Base-by-base conservation (phyloP, 208 protist genomes). In the Acanthamoeba healyi region DNA sequence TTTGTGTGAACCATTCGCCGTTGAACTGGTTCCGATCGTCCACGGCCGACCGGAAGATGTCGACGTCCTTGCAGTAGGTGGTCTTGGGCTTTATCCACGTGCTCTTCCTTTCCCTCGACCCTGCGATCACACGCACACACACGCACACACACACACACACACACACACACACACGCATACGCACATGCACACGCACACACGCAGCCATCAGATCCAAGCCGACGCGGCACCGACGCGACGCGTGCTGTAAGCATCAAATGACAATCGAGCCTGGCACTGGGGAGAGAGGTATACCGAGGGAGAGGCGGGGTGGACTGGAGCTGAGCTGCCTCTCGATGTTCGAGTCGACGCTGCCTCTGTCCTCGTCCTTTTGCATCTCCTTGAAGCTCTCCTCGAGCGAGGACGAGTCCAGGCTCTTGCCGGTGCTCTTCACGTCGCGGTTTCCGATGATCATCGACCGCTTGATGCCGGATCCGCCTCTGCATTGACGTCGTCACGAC, bases 11-110 rank as follows among this genome's bases (percentile, higher is more conserved):
- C 61, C 61, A 67, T 22, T 67, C 61, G 61, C 61, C 61, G 29
- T 67, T 67, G 61, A 67, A 67, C 17, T 67, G 61, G 29, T 67
- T 67, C 61, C 17, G 61, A 36, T 67, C 61, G 61, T 67, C 61
- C 61, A 67, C 61, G 22, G 61, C 61, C 29, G 61, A 67, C 61
- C 22, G 4, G 61, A 67, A 67, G 10, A 67, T 17, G 29, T 67
- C 61, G 5, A 67, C 61, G 19, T 67, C 61, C 61, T 67, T 67
- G 61, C 61, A 67, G 61, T 67, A 67, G 29, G 61, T 67, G 61
- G 61, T 67, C 61, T 32, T 67, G 26, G 61, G 61, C 61, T 67
- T 67, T 4, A 67, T 67, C 61, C 61, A 67, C 61, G 29, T 67
- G 61, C 29, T 17, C 61, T 67, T 67, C 22, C 26, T 26, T 10